These are phyloP conservation scores for Lachancea lanzarotensis DNA, from an alignment of 805 yeast species.

Conservation along the genomic window DNA sequence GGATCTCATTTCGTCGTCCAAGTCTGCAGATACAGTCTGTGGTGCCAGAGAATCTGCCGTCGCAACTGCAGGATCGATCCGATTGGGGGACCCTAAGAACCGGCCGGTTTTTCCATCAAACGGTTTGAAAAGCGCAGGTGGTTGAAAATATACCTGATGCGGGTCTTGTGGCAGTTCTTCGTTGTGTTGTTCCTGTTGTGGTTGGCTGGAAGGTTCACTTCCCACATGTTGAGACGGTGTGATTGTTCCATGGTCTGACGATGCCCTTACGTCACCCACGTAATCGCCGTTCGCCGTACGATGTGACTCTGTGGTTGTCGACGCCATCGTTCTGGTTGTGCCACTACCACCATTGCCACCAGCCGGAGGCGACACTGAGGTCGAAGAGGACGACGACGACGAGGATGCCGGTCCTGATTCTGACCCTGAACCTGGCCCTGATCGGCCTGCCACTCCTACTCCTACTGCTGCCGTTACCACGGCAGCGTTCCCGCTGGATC, in stretches of 20 bases:
- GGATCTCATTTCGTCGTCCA: slow-evolving; percentile 8
- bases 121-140: slow-evolving; percentile 22
- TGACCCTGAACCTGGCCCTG: slow-evolving; percentile 1
- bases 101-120: slow-evolving; percentile 30
- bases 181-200: background rate
- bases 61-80: background rate
- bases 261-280: slow-evolving; percentile 7
- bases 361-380: slow-evolving; percentile 25
- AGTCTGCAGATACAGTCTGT: background rate
- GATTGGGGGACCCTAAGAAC: slow-evolving; percentile 14
- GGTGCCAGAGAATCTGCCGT: background rate
- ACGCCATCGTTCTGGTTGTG: background rate
- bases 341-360: slow-evolving; percentile 11
- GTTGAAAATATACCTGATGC: slow-evolving; percentile 4
- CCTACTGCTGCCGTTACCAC: background rate
- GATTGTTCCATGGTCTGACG: slow-evolving; percentile 9
- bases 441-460: slow-evolving; percentile 9
- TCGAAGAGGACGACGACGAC: slow-evolving; percentile 20
- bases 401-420: background rate
- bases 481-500: background rate
- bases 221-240: slow-evolving; percentile 9
- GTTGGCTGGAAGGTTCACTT: background rate
- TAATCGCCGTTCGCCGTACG: slow-evolving; percentile 2
- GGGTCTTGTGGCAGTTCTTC: slow-evolving; percentile 3
- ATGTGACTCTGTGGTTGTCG: background rate